Evolutionary conservation across 2,329 filamentous ascomycete species (phyloP).

Genomic region (Cryphonectria naterciae): DNA sequence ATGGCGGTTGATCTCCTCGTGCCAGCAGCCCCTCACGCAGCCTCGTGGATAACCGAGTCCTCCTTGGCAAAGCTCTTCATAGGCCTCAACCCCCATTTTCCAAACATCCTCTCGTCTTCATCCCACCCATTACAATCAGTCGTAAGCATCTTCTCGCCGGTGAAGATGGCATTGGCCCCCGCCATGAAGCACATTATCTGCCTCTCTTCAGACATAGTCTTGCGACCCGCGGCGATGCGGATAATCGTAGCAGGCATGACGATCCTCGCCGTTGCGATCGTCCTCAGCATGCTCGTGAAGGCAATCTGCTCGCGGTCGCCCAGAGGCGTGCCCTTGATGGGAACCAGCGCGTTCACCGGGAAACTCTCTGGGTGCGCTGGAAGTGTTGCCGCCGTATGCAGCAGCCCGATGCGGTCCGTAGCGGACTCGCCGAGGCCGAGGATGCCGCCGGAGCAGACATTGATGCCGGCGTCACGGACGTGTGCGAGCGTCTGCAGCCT

Average conservation of each 20-base stretch:
- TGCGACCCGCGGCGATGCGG: constrained; percentile 81
- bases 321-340: constrained; percentile 86
- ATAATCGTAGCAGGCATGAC: constrained; percentile 87
- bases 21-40: neutral
- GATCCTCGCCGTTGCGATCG: constrained; percentile 80
- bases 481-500: constrained; percentile 77
- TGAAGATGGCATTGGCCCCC: constrained; percentile 93
- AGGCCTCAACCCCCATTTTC: constrained; percentile 77
- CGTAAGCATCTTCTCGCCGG: constrained; percentile 93
- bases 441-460: constrained; percentile 89
- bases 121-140: constrained; percentile 92
- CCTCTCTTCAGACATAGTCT: constrained; percentile 84
- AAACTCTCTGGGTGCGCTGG: constrained; percentile 87
- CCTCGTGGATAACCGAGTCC: neutral
- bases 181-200: constrained; percentile 89
- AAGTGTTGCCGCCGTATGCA: constrained; percentile 81
- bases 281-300: constrained; percentile 79
- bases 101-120: constrained; percentile 83
- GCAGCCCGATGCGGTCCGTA: constrained; percentile 78
- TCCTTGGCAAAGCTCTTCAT: constrained; percentile 61
- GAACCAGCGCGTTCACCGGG: constrained; percentile 87
- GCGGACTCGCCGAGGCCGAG: constrained; percentile 80
- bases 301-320: constrained; percentile 73
- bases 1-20: neutral
- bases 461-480: constrained; percentile 84